Evolutionary conservation across 2,329 filamentous ascomycete genomes (phyloP).

Genomic region (Pseudogymnoascus sp.): DNA sequence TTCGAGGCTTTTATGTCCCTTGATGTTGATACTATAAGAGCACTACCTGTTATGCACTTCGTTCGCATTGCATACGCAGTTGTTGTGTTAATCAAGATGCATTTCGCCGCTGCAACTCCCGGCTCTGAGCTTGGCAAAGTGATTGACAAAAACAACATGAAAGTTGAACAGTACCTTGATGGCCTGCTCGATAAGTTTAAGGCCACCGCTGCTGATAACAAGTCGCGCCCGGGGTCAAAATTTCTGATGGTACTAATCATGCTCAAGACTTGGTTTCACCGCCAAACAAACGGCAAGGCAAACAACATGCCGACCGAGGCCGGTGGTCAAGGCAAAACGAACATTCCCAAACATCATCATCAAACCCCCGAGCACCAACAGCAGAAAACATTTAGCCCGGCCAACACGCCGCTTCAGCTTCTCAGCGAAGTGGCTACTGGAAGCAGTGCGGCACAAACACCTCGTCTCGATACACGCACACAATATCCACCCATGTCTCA

Average conservation of each 20-base stretch:
- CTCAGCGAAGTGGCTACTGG: slow-evolving; percentile 36
- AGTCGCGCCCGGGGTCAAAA: slow-evolving; percentile 60
- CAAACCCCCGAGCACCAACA: slow-evolving; percentile 17
- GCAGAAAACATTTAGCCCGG: slow-evolving; percentile 23
- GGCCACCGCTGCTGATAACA: slow-evolving; percentile 54
- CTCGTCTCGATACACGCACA: slow-evolving; percentile 18
- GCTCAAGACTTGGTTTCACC: slow-evolving; percentile 55
- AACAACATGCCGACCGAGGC: background rate
- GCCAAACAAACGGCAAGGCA: slow-evolving; percentile 26
- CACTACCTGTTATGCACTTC: slow-evolving; percentile 43
- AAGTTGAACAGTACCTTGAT: slow-evolving; percentile 60
- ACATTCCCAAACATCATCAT: slow-evolving; percentile 16
- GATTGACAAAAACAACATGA: slow-evolving; percentile 61
- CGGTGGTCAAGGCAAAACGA: slow-evolving; percentile 14
- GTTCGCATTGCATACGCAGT: slow-evolving; percentile 51
- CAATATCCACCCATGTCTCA: slow-evolving; percentile 18
- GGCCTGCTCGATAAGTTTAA: slow-evolving; percentile 63
- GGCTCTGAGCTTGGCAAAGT: slow-evolving; percentile 63
- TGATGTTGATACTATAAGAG: slow-evolving; percentile 40
- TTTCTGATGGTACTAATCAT: slow-evolving; percentile 66
- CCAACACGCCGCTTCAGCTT: slow-evolving; percentile 33
- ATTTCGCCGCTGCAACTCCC: slow-evolving; percentile 53
- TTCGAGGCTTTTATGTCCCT: slow-evolving; percentile 47
- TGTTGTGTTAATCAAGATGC: slow-evolving; percentile 54
- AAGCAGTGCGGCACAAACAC: slow-evolving; percentile 25